These are phyloP conservation scores for Candida succiphila DNA, from an alignment of 805 yeast genomes.

Conservation along the genomic window DNA sequence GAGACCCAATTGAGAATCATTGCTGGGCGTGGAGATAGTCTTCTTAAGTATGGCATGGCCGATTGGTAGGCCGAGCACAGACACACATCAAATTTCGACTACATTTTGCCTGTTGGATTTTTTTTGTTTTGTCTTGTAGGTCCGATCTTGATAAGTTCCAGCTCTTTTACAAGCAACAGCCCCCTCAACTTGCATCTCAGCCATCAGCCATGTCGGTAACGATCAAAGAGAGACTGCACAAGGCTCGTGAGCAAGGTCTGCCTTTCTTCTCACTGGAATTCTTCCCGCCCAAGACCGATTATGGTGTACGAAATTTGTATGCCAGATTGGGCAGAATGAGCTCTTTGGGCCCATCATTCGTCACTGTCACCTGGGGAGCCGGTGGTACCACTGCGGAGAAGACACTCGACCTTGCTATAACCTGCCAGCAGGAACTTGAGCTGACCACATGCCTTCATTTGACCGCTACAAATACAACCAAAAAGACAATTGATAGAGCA, in stretches of 20 bases:
- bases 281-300: slow-evolving; percentile 93
- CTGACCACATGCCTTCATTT: slow-evolving; percentile 90
- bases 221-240: slow-evolving; percentile 41
- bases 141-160: no score
- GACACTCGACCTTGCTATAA: slow-evolving; percentile 72
- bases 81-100: no score
- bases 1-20: no score
- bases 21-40: no score
- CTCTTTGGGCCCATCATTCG: slow-evolving; percentile 77
- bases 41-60: no score
- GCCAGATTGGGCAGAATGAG: slow-evolving; percentile 87
- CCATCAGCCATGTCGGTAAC: slow-evolving; percentile 21
- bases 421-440: slow-evolving; percentile 65
- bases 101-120: no score
- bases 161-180: no score
- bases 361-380: slow-evolving; percentile 98
- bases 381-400: slow-evolving; percentile 91
- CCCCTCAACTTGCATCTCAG: no score
- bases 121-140: no score
- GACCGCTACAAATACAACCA: slow-evolving; percentile 92
- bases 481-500: slow-evolving; percentile 68
- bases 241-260: slow-evolving; percentile 34
- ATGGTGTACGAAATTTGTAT: slow-evolving; percentile 73
- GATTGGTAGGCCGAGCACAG: no score
- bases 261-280: slow-evolving; percentile 83